Evolutionary conservation across 345 rosid species (phyloP), one percentile per base, ranked within the genome.

Genomic region (Eucalyptus cloeziana): DNA sequence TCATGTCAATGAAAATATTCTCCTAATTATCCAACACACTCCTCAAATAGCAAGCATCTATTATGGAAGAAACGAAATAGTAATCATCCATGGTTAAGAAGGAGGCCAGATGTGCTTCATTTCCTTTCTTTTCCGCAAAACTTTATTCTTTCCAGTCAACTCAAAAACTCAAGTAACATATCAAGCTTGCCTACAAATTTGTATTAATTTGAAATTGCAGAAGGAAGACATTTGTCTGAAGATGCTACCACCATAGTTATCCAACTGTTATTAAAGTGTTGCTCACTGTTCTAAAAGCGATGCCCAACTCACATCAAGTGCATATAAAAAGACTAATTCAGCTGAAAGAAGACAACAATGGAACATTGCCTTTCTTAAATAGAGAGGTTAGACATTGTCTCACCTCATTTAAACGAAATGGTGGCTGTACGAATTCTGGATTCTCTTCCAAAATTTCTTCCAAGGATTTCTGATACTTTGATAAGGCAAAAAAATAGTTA

Each of bases 361-460:
- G 62, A 17, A 51, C 27, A 11, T 50, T 86, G 19, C 4, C 43
- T 21, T 33, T 86, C 30, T 45, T 50, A 86, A 8, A 33, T 43
- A 33, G 62, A 52, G 30, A 86, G 2, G 87, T 33, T 51, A 30
- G 54, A 31, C 44, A 67, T 76, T 37, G 22, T 88, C 92, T 92
- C 89, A 96, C 99, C 99, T 96, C 99, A 83, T 97, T 95, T 89
- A 94, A 88, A 58, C 99, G 97, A 90, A 91, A 96, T 4, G 99
- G 91, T 89, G 99, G 99, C 93, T 97, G 99, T 93, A 97, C 96
- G 91, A 97, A 95, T 87, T 93, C 91, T 89, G 97, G 95, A 92
- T 96, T 95, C 90, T 91, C 91, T 7, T 90, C 88, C 92, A 97
- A 92, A 88, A 87, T 91, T 25, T 96, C 97, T 94, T 97, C 98